A percentile compares a stretch with the other conserved stretches of the same genome.
These are phyloP conservation scores for Eucalyptus fibrosa DNA, from an alignment of 345 rosid species.

Conservation along the genomic window DNA sequence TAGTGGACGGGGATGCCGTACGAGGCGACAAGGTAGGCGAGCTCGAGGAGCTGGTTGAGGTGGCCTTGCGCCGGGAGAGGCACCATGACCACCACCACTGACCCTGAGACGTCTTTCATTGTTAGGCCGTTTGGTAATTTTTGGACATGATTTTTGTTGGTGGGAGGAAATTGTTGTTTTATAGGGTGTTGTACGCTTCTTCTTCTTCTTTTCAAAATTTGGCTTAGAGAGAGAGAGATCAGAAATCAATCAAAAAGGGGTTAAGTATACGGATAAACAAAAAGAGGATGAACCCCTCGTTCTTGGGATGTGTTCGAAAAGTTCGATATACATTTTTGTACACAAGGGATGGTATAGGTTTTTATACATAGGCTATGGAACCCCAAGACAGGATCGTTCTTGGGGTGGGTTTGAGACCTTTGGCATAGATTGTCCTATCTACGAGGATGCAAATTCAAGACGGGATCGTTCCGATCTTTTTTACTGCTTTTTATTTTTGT, in stretches of 20 bases:
- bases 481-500: neutral
- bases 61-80: conserved; percentile 13
- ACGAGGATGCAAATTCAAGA: neutral
- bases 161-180: neutral
- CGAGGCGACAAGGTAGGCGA: conserved; percentile 1
- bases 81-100: conserved; percentile 1
- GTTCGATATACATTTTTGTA: neutral
- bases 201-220: neutral
- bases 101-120: neutral
- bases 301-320: neutral
- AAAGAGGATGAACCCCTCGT: neutral
- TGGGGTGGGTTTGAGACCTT: neutral
- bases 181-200: too few species aligned
- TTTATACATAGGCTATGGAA: neutral
- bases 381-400: neutral
- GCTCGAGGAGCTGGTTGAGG: conserved; percentile 4
- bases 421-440: neutral
- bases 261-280: neutral
- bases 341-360: neutral
- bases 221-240: neutral
- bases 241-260: neutral
- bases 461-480: neutral
- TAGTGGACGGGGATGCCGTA: conserved; percentile 6
- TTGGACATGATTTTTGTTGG: neutral
- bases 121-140: neutral